These are phyloP conservation scores for Lecanicillium sp. DNA, from an alignment of 2,329 filamentous ascomycete genomes.

Conservation along the genomic window DNA sequence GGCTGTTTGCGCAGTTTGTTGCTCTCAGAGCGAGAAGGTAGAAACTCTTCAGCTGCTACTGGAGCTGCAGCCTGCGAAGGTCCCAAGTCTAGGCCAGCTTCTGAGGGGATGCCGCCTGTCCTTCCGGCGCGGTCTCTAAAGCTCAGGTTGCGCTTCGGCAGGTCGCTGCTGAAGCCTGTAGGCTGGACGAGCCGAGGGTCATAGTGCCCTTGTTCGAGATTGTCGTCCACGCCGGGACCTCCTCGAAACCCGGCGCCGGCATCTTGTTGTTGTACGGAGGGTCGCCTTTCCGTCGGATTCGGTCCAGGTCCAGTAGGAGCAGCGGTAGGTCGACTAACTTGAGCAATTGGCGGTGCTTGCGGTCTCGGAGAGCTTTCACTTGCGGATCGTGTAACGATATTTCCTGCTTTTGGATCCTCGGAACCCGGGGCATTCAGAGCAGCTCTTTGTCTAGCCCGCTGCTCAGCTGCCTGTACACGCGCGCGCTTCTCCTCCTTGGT, in stretches of 20 bases:
- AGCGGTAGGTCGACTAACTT: no score
- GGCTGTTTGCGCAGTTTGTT: constrained; percentile 52
- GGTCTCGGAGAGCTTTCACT: background rate
- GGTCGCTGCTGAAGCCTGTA: constrained; percentile 14
- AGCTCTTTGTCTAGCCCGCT: constrained; percentile 55
- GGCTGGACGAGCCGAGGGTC: no score
- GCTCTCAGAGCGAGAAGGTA: constrained; percentile 36
- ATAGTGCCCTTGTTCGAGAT: no score
- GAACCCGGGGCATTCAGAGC: constrained; percentile 24
- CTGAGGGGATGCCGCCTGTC: constrained; percentile 21
- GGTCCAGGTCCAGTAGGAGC: no score
- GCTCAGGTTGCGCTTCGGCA: constrained; percentile 48
- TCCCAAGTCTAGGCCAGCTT: background rate
- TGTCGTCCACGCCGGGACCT: no score
- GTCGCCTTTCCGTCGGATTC: no score
- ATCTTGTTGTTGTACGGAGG: no score
- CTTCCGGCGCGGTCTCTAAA: constrained; percentile 50
- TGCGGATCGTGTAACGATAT: constrained; percentile 7
- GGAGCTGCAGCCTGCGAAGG: background rate
- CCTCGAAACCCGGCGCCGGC: no score
- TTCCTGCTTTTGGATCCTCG: constrained; percentile 7
- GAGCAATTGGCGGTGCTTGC: no score
- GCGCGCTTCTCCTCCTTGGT: constrained; percentile 94
- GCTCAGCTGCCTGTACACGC: constrained; percentile 73
- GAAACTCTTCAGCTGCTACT: no score